These are phyloP conservation scores for Termitomyces eurrhizus DNA, from an alignment of 768 basidiomycete species.

Conservation along the genomic window DNA sequence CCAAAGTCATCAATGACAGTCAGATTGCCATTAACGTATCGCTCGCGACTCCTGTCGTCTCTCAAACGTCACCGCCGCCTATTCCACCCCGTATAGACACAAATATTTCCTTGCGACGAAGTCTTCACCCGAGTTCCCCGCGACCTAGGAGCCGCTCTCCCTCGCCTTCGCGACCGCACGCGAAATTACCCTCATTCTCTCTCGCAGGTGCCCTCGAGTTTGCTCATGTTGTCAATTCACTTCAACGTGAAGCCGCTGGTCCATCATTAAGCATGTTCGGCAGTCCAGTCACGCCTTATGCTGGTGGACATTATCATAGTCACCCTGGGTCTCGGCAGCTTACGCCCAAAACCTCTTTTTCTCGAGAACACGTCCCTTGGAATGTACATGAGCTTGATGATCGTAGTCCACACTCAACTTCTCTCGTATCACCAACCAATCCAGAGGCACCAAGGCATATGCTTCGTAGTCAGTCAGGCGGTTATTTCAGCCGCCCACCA, in stretches of 20 bases:
- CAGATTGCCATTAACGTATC: slow-evolving; percentile 19
- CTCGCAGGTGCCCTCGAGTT: slow-evolving; percentile 96
- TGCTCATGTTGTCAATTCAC: slow-evolving; percentile 79
- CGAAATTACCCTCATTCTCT: slow-evolving; percentile 79
- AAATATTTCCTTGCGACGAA: neutral
- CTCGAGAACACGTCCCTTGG: slow-evolving; percentile 41
- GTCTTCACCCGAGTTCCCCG: slow-evolving; percentile 32
- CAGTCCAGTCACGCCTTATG: slow-evolving; percentile 61
- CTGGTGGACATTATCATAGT: slow-evolving; percentile 69
- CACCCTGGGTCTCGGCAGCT: slow-evolving; percentile 22
- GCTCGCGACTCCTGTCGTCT: slow-evolving; percentile 19
- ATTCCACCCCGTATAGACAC: slow-evolving; percentile 10
- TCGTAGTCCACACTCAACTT: slow-evolving; percentile 28
- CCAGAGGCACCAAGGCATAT: slow-evolving; percentile 19
- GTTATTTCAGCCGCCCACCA: slow-evolving; percentile 12
- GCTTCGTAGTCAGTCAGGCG: slow-evolving; percentile 13
- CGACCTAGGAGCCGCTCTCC: slow-evolving; percentile 52
- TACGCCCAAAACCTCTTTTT: slow-evolving; percentile 23
- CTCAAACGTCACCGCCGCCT: neutral
- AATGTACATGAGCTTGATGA: slow-evolving; percentile 53
- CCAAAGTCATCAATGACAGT: slow-evolving; percentile 11
- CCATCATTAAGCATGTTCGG: slow-evolving; percentile 63
- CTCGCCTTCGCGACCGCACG: slow-evolving; percentile 25
- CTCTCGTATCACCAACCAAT: slow-evolving; percentile 19
- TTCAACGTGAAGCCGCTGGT: slow-evolving; percentile 65